Evolutionary conservation across 1,284 basidiomycete genomes (phyloP), one percentile per base, ranked within the genome.

Genomic region (Pseudozyma pruni): DNA sequence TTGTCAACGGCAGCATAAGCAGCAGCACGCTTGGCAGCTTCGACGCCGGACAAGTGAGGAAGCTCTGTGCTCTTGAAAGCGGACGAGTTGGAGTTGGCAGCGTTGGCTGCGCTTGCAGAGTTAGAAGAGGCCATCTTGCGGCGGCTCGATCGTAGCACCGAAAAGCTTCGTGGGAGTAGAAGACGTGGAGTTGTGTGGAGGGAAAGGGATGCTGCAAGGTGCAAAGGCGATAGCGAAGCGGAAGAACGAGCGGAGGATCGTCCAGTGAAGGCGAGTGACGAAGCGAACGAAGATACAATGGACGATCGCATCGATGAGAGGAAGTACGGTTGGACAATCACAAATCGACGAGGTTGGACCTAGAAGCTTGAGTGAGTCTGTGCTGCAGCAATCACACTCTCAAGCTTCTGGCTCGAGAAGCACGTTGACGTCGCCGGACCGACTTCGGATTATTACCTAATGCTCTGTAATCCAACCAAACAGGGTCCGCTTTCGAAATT

Each of bases 1-100:
- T 89, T 87, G 83, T 98, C 94, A 1, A 98, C 95, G 0, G 96
- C 95, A 4, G 92, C 91, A 84, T 89, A 96, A 2, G 94, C 95
- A 14, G 96, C 95, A 10, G 96, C 86, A 47, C 89, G 87, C 85
- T 98, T 98, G 20, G 94, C 90, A 32, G 76, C 74, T 47, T 84
- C 83, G 37, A 84, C 67, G 42, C 56, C 55, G 20, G 34, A 25
- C 23, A 72, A 41, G 19, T 59, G 49, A 13, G 52, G 29, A 2
- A 66, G 44, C 23, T 57, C 46, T 4, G 50, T 14, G 41, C 67
- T 71, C 57, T 71, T 71, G 52, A 39, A 52, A 0, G 68, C 53
- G 16, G 51, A 52, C 17, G 56, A 44, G 31, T 71, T 66, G 38
- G 43, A 45, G 46, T 63, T 63, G 51, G 66, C 53, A 54, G 58